Conservation (phyloP, 345 rosid species). For the Luvunga scandens region DNA sequence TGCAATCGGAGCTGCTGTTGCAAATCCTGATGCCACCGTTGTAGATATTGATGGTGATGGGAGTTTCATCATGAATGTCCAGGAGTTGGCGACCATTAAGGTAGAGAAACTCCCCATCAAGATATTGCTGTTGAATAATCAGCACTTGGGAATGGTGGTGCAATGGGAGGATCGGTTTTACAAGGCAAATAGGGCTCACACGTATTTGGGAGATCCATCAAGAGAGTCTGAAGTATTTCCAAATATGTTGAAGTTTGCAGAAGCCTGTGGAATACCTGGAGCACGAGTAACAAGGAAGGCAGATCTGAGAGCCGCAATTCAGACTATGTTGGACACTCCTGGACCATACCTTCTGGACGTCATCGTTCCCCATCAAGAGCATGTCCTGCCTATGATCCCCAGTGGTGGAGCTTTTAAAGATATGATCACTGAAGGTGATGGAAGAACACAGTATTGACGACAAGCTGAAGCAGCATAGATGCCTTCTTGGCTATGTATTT, state of each 20-base stretch:
- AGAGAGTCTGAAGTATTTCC: conserved; percentile 76
- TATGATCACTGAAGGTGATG: conserved; percentile 88
- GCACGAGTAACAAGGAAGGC: conserved; percentile 71
- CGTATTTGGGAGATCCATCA: conserved; percentile 81
- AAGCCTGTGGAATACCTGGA: conserved; percentile 81
- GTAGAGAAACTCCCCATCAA: conserved; percentile 90
- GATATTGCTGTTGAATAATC: conserved; percentile 78
- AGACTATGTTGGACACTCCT: conserved; percentile 85
- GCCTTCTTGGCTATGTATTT: conserved; percentile 10
- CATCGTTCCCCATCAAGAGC: conserved; percentile 95
- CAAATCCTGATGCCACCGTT: conserved; percentile 71
- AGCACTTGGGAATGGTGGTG: conserved; percentile 96
- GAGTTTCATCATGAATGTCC: conserved; percentile 94
- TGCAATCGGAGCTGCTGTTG: conserved; percentile 97
- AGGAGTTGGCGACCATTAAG: conserved; percentile 80
- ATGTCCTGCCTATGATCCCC: conserved; percentile 96
- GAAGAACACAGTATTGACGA: conserved; percentile 51
- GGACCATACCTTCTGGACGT: conserved; percentile 93
- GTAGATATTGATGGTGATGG: conserved; percentile 99
- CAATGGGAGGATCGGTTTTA: conserved; percentile 96
- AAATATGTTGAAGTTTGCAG: conserved; percentile 79
- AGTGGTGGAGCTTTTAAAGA: conserved; percentile 92
- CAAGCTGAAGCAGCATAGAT: not conserved
- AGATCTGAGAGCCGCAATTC: conserved; percentile 65
- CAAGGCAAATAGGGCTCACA: conserved; percentile 91